Conservation (phyloP, 805 yeast genomes). For the Kuraishia cidri region DNA sequence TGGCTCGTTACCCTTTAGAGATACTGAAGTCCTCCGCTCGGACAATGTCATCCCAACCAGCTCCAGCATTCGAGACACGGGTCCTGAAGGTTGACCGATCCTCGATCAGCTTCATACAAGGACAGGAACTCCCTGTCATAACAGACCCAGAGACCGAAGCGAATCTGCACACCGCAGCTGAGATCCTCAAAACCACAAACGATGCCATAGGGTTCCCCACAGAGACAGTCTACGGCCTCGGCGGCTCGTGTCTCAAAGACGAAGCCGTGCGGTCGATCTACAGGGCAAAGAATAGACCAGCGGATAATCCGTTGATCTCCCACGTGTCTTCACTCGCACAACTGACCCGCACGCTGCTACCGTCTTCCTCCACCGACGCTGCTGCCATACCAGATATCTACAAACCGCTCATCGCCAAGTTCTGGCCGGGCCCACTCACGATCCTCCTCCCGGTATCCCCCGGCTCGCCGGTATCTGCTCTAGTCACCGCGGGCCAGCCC, state of each 20-base stretch:
- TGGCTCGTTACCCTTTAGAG: no score
- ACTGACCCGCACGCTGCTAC: slow-evolving; percentile 50
- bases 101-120: slow-evolving; percentile 37
- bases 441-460: slow-evolving; percentile 60
- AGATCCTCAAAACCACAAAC: slow-evolving; percentile 35
- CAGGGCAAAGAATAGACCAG: slow-evolving; percentile 85
- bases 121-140: slow-evolving; percentile 32
- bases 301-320: slow-evolving; percentile 90
- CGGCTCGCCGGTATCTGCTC: slow-evolving; percentile 43
- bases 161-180: slow-evolving; percentile 51
- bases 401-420: slow-evolving; percentile 47
- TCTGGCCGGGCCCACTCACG: slow-evolving; percentile 97
- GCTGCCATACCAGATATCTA: slow-evolving; percentile 62
- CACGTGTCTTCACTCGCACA: slow-evolving; percentile 79
- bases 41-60: no score
- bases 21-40: no score
- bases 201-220: slow-evolving; percentile 90
- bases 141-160: slow-evolving; percentile 41
- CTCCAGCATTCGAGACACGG: no score
- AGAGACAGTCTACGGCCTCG: slow-evolving; percentile 95
- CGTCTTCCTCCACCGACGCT: slow-evolving; percentile 14
- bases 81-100: slow-evolving; percentile 47
- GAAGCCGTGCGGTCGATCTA: slow-evolving; percentile 72
- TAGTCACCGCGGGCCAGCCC: slow-evolving; percentile 79
- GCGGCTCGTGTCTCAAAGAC: slow-evolving; percentile 75